Evolutionary conservation across 495 filamentous ascomycete species (phyloP).

Genomic region (Penicillium cosmopolitanum): DNA sequence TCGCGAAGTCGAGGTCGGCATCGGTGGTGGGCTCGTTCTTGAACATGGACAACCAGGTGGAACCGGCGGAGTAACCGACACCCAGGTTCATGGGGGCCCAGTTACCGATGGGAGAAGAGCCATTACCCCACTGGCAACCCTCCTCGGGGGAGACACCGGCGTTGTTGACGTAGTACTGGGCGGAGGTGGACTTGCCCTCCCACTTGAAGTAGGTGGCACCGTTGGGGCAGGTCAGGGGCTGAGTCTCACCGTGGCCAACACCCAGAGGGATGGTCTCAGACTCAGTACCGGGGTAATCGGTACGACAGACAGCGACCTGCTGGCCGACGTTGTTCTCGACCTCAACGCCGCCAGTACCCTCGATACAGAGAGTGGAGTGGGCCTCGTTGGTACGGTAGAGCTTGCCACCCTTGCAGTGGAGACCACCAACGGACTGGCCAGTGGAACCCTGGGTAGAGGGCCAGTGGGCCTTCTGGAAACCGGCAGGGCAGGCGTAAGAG

Average conservation of each 20-base stretch:
- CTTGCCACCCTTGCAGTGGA: slow-evolving; percentile 75
- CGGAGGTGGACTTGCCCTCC: slow-evolving; percentile 74
- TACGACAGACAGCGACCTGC: slow-evolving; percentile 82
- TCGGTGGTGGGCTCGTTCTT: slow-evolving; percentile 67
- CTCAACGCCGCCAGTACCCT: slow-evolving; percentile 68
- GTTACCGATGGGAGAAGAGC: slow-evolving; percentile 70
- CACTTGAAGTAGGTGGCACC: slow-evolving; percentile 73
- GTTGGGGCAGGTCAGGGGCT: slow-evolving; percentile 73
- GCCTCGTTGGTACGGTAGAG: slow-evolving; percentile 73
- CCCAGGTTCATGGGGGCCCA: slow-evolving; percentile 90
- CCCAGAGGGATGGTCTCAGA: slow-evolving; percentile 77
- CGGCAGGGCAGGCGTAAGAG: slow-evolving; percentile 90
- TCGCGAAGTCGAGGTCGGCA: slow-evolving; percentile 68
- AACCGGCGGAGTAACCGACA: slow-evolving; percentile 64
- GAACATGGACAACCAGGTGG: slow-evolving; percentile 85
- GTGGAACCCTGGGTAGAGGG: slow-evolving; percentile 76
- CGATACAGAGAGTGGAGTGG: slow-evolving; percentile 73
- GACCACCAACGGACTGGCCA: slow-evolving; percentile 86
- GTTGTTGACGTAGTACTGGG: slow-evolving; percentile 97
- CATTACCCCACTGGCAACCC: slow-evolving; percentile 80
- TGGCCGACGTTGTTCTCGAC: slow-evolving; percentile 71
- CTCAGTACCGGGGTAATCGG: slow-evolving; percentile 92
- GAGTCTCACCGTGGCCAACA: slow-evolving; percentile 55
- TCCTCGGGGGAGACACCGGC: slow-evolving; percentile 65
- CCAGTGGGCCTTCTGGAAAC: slow-evolving; percentile 95